Base-by-base conservation (phyloP, 2,329 filamentous ascomycete genomes). In the Ceratocystis eucalypticola region DNA sequence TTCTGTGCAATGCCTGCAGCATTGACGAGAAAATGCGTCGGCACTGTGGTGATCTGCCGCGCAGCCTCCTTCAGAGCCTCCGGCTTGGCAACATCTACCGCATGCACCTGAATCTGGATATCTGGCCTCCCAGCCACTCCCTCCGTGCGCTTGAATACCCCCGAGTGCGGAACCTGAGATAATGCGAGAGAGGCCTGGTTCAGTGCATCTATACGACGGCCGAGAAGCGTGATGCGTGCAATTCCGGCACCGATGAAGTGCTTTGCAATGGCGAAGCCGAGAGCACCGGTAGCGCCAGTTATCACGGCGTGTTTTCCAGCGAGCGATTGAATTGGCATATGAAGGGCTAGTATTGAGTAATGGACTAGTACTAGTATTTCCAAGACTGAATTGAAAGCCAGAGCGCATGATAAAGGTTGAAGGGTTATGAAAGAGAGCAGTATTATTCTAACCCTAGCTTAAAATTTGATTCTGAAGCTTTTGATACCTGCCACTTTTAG, bases 1-100 rank as follows among this genome's bases (percentile, higher is more conserved):
- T 80, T 80, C 70, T 91, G 85, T 0, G 86, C 80, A 25, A 91
- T 78, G 8, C 91, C 91, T 0, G 91, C 91, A 30, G 88, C 88
- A 72, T 96, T 95, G 69, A 96, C 81, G 1, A 96, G 81, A 37
- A 93, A 78, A 71, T 84, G 80, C 15, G 78, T 70, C 8, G 72
- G 71, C 0, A 25, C 66, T 50, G 46, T 55, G 48, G 53, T 57
- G 55, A 59, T 59, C 28, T 59, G 55, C 55, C 30, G 55, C 55
- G 30, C 55, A 4, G 28, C 55, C 55, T 30, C 55, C 17, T 59
- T 59, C 25, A 59, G 15, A 28, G 30, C 25, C 28, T 59, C 17
- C 17, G 5, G 17, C 17, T 59, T 17, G 15, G 55, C 55, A 15
- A 59, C 30, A 41, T 67, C 50, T 5, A 65, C 63, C 6, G 50